These are phyloP conservation scores for Musa acuminata DNA, from an alignment of 176 grass and related monocot species.

Conservation along the genomic window DNA sequence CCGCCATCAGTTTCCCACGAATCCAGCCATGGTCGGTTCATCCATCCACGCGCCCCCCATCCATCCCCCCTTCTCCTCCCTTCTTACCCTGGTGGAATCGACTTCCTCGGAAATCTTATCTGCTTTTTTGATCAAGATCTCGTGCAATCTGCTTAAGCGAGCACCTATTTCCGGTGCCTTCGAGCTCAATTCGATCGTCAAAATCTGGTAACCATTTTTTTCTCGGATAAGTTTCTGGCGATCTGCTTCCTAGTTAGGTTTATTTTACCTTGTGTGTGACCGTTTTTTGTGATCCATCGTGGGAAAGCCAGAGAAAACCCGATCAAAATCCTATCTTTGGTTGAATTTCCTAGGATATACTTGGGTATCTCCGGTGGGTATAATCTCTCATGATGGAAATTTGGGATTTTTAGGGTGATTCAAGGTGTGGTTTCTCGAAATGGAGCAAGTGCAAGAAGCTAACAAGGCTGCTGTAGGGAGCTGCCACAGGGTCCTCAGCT, in stretches of 20 bases:
- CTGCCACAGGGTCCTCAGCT: constrained; percentile 56
- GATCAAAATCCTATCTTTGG: too few species aligned
- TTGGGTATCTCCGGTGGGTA: not conserved
- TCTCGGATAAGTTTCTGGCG: not conserved
- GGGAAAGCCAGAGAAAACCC: not conserved
- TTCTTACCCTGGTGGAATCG: not conserved
- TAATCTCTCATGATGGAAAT: not conserved
- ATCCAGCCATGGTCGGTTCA: not conserved
- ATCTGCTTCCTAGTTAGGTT: not conserved
- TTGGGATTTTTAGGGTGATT: not conserved
- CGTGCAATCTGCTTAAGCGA: not conserved
- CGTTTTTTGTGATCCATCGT: not conserved
- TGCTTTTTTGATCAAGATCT: not conserved
- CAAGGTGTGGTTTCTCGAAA: constrained; percentile 2
- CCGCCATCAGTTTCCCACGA: not conserved
- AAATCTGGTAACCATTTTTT: not conserved
- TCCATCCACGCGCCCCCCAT: not conserved
- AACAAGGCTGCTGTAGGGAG: constrained; percentile 69
- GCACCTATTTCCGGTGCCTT: not conserved
- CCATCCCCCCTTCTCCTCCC: not conserved
- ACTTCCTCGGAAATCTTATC: not conserved
- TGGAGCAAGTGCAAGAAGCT: constrained; percentile 75
- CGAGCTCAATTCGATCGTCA: not conserved
- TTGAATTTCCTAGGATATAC: not conserved
- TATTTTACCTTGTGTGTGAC: not conserved